phyloP scores from a whole-genome alignment of 805 yeast species.

The Alloascoidea africana region DNA sequence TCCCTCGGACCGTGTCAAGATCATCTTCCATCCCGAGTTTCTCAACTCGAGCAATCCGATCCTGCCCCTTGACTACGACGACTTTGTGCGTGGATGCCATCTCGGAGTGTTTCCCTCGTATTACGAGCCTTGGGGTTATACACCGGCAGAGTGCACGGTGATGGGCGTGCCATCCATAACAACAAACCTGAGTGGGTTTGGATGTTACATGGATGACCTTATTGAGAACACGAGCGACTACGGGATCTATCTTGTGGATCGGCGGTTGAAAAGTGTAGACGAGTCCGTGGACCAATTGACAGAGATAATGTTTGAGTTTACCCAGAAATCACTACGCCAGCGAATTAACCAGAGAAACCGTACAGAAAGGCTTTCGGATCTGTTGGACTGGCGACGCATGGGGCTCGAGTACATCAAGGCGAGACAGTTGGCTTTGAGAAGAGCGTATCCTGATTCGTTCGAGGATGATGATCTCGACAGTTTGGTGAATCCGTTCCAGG shows the following conservation, averaged over 20 bases:
- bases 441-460: constrained; percentile 87
- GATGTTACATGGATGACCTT: constrained; percentile 96
- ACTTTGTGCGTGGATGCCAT: constrained; percentile 95
- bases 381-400: constrained; percentile 96
- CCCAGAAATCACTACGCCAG: constrained; percentile 84
- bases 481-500: constrained; percentile 21
- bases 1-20: constrained; percentile 83
- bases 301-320: constrained; percentile 79
- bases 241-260: constrained; percentile 93
- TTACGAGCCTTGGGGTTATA: constrained; percentile 99
- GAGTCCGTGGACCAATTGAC: constrained; percentile 86
- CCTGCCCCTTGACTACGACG: constrained; percentile 87
- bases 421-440: constrained; percentile 74
- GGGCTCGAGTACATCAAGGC: constrained; percentile 95
- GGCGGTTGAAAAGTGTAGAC: constrained; percentile 83
- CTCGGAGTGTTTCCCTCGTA: constrained; percentile 97
- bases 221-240: constrained; percentile 90
- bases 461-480: constrained; percentile 17
- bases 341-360: constrained; percentile 96
- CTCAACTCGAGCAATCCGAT: constrained; percentile 90
- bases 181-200: constrained; percentile 91
- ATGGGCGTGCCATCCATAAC: constrained; percentile 99
- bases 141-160: constrained; percentile 98
- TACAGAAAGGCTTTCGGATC: constrained; percentile 84
- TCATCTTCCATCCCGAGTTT: constrained; percentile 96